phyloP scores from a whole-genome alignment of 202 grass and related monocot genomes.

The Dendrocalamus latiflorus region DNA sequence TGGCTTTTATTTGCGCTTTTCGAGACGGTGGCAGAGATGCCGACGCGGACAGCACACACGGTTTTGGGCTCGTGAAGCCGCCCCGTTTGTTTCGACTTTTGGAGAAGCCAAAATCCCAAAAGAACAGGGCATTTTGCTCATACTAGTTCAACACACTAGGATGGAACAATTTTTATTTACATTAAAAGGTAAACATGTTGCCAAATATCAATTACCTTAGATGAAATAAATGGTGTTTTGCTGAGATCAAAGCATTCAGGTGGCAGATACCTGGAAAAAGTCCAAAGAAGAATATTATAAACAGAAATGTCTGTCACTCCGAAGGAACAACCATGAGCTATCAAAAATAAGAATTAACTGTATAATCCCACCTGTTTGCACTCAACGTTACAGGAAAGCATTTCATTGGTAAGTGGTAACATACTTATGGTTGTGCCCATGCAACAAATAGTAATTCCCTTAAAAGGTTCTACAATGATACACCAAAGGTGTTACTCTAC shows the following conservation, averaged over 20 bases:
- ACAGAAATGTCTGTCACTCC: not conserved
- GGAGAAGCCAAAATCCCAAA: no score
- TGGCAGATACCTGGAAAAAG: slow-evolving; percentile 83
- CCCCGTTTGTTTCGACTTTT: no score
- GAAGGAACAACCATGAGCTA: not conserved
- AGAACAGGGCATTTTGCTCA: no score
- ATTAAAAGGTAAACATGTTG: slow-evolving; percentile 21
- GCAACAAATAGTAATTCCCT: slow-evolving; percentile 8
- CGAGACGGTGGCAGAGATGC: no score
- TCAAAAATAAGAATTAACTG: not conserved
- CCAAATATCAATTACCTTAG: slow-evolving; percentile 65
- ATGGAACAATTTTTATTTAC: not conserved
- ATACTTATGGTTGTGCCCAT: not conserved
- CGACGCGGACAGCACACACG: no score
- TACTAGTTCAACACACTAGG: not conserved
- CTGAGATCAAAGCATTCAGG: slow-evolving; percentile 98
- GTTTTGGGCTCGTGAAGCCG: no score
- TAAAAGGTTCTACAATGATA: slow-evolving; percentile 8
- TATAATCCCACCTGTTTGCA: not conserved
- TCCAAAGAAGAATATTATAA: not conserved
- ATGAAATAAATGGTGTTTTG: slow-evolving; percentile 96
- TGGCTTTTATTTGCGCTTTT: no score
- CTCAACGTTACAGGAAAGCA: not conserved
- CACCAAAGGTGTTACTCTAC: not conserved
- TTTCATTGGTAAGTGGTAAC: not conserved